These are phyloP conservation scores for Ogataea henricii DNA, from an alignment of 805 yeast species.

Conservation along the genomic window DNA sequence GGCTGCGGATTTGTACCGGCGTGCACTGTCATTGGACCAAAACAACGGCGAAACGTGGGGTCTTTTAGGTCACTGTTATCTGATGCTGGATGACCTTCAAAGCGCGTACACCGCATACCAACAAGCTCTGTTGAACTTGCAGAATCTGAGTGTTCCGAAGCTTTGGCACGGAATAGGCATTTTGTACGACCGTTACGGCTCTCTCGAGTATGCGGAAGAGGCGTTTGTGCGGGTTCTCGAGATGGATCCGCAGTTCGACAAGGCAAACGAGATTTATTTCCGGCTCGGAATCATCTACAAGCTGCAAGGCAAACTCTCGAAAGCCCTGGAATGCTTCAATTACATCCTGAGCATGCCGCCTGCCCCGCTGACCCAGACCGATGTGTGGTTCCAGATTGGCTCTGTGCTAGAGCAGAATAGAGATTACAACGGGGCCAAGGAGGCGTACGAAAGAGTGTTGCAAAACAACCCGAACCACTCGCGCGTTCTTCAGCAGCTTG, in stretches of 20 bases:
- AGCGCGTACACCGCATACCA: conserved; percentile 96
- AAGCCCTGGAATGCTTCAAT: conserved; percentile 92
- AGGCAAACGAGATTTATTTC: conserved; percentile 94
- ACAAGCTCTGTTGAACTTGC: conserved; percentile 87
- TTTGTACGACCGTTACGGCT: conserved; percentile 92
- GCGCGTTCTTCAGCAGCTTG: conserved; percentile 92
- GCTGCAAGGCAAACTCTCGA: conserved; percentile 84
- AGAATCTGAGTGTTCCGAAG: conserved; percentile 93
- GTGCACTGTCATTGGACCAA: conserved; percentile 77
- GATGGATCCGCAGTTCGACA: conserved; percentile 93
- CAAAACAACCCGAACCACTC: conserved; percentile 92
- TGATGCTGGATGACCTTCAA: conserved; percentile 94
- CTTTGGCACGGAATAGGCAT: conserved; percentile 99
- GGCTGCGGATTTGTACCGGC: conserved; percentile 92
- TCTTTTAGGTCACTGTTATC: conserved; percentile 89
- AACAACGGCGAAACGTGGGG: conserved; percentile 98
- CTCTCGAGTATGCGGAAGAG: conserved; percentile 96
- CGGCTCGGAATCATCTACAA: conserved; percentile 95
- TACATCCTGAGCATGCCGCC: conserved; percentile 92
- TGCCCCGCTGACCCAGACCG: conserved; percentile 92
- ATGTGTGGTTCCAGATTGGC: conserved; percentile 98
- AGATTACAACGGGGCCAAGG: conserved; percentile 88
- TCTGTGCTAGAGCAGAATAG: conserved; percentile 92
- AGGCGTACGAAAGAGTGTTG: conserved; percentile 92
- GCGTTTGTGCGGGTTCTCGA: conserved; percentile 96